phyloP scores from a whole-genome alignment of 2,329 filamentous ascomycete species.

The Coniochaeta sp. region DNA sequence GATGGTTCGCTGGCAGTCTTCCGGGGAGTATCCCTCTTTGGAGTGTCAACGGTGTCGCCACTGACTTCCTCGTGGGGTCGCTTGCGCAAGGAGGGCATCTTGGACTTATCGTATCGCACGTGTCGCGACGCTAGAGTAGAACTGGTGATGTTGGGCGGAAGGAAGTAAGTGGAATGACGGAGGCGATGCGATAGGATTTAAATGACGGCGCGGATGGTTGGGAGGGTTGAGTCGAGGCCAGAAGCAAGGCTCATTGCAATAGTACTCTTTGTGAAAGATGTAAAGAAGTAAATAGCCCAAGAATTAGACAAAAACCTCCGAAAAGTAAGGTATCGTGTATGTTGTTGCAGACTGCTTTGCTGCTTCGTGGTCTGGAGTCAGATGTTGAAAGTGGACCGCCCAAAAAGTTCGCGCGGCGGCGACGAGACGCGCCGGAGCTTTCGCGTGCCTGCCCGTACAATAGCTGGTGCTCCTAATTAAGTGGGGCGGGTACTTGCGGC shows the following conservation, averaged over 20 bases:
- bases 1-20: slow-evolving; percentile 21
- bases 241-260: not conserved
- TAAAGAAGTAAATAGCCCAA: not conserved
- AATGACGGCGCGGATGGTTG: not conserved
- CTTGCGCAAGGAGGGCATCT: slow-evolving; percentile 41
- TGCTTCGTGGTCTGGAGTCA: not conserved
- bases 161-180: slow-evolving; percentile 1
- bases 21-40: slow-evolving; percentile 13
- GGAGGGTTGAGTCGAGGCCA: not conserved
- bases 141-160: not conserved
- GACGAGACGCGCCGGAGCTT: not conserved
- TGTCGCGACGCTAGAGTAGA: not conserved
- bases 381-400: not conserved
- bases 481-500: not conserved
- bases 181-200: not conserved
- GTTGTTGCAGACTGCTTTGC: not conserved
- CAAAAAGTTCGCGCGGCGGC: not conserved
- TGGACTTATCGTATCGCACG: too few relatives aligned
- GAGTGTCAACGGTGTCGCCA: slow-evolving; percentile 17
- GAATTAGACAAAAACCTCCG: not conserved
- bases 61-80: slow-evolving; percentile 37
- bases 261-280: not conserved
- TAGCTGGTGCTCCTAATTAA: not conserved
- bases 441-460: not conserved
- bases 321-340: not conserved